Conservation (phyloP, 83 land plant species). For the Thuja plicata region DNA sequence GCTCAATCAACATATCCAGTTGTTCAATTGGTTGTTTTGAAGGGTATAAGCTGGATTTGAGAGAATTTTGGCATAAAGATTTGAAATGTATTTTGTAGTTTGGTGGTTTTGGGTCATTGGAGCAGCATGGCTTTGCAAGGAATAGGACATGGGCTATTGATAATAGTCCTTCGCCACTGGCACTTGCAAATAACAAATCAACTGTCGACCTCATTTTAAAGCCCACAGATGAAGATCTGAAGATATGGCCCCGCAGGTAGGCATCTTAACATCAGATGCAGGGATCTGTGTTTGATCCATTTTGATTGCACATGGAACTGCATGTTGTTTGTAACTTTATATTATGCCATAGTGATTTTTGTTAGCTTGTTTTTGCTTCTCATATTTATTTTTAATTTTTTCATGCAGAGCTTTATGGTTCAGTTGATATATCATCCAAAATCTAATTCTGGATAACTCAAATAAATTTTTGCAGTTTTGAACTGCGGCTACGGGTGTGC, state of each 20-base stretch:
- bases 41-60: background rate
- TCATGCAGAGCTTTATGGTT: background rate
- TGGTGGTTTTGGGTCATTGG: conserved; percentile 40
- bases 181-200: conserved; percentile 28
- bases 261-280: background rate
- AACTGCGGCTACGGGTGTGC: conserved; percentile 61
- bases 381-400: background rate
- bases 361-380: background rate
- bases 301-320: background rate
- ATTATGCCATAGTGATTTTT: background rate
- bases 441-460: background rate
- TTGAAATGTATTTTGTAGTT: conserved; percentile 34
- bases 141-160: conserved; percentile 50
- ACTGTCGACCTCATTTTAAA: conserved; percentile 47
- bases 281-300: background rate
- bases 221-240: conserved; percentile 44
- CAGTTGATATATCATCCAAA: background rate
- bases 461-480: conserved; percentile 46
- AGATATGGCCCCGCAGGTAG: conserved; percentile 50
- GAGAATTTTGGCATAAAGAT: background rate
- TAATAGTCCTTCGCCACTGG: conserved; percentile 22
- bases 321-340: background rate
- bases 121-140: conserved; percentile 64
- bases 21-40: background rate
- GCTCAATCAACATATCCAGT: background rate